Conservation (phyloP, 805 yeast genomes). For the Wickerhamomyces xylosicus region DNA sequence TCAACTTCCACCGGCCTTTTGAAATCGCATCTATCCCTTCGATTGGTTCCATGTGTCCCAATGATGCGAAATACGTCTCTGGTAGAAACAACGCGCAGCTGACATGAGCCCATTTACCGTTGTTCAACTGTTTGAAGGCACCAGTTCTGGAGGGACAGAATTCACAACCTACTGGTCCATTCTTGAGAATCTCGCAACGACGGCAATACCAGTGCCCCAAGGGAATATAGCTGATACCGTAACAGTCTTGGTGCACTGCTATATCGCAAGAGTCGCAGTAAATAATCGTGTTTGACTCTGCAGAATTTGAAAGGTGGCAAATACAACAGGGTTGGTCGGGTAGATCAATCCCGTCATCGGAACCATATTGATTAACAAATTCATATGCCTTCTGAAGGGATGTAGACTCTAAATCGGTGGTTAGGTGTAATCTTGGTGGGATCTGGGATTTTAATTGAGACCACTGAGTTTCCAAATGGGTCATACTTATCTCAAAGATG, state of each 20-base stretch:
- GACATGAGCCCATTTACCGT: slow-evolving; percentile 87
- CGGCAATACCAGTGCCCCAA: slow-evolving; percentile 96
- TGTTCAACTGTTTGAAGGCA: slow-evolving; percentile 83
- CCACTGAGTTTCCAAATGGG: background rate
- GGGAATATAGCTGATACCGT: slow-evolving; percentile 91
- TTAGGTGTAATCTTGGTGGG: too few relatives aligned
- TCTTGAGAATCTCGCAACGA: slow-evolving; percentile 60
- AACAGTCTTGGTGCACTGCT: slow-evolving; percentile 97
- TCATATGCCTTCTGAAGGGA: too few relatives aligned
- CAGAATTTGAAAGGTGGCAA: background rate
- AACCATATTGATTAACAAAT: too few relatives aligned
- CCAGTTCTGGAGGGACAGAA: slow-evolving; percentile 87
- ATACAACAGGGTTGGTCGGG: background rate
- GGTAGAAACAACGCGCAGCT: slow-evolving; percentile 90
- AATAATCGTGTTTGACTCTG: slow-evolving; percentile 78
- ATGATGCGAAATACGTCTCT: slow-evolving; percentile 77
- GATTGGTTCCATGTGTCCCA: slow-evolving; percentile 87
- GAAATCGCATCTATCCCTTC: slow-evolving; percentile 72
- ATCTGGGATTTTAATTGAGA: too few relatives aligned
- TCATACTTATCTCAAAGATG: background rate
- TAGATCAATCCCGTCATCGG: too few relatives aligned
- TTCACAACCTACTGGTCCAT: slow-evolving; percentile 42
- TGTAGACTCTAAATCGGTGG: too few relatives aligned
- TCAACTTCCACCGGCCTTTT: slow-evolving; percentile 71
- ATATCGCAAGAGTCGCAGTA: slow-evolving; percentile 95